phyloP scores from a whole-genome alignment of 306 rosid species.

The Casuarina glauca region DNA sequence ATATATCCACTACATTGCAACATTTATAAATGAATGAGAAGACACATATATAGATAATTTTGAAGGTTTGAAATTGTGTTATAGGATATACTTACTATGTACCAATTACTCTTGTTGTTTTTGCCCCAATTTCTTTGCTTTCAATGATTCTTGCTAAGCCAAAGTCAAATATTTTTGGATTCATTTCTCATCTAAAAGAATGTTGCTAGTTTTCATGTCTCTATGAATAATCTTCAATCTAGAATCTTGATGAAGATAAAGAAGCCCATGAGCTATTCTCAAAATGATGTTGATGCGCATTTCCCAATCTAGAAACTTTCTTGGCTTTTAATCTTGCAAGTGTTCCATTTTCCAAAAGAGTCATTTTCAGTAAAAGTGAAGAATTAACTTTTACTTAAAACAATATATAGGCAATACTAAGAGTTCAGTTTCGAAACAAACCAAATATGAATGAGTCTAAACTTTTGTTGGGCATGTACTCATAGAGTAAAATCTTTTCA shows the following conservation, averaged over 20 bases:
- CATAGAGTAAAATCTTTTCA: slow-evolving; percentile 53
- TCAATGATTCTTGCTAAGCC: slow-evolving; percentile 39
- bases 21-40: too few species aligned
- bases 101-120: slow-evolving; percentile 28
- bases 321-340: slow-evolving; percentile 25
- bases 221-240: slow-evolving; percentile 38
- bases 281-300: slow-evolving; percentile 42
- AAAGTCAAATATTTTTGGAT: slow-evolving; percentile 39
- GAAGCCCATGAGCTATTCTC: slow-evolving; percentile 28
- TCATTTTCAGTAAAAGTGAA: background rate
- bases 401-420: background rate
- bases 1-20: slow-evolving; percentile 44
- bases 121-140: slow-evolving; percentile 34
- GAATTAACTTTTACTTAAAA: background rate
- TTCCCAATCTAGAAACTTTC: slow-evolving; percentile 37
- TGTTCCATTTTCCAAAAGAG: background rate
- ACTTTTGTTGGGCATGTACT: slow-evolving; percentile 52
- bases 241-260: slow-evolving; percentile 42
- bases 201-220: slow-evolving; percentile 38
- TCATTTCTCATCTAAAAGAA: slow-evolving; percentile 39
- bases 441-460: slow-evolving; percentile 53
- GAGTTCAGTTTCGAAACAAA: background rate
- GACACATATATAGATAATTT: background rate
- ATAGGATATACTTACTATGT: slow-evolving; percentile 26
- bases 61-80: background rate